Evolutionary conservation across 371 early-diverging fungal genomes (phyloP), one percentile per base, ranked within the genome.

Genomic region (Parasitella parasitica): DNA sequence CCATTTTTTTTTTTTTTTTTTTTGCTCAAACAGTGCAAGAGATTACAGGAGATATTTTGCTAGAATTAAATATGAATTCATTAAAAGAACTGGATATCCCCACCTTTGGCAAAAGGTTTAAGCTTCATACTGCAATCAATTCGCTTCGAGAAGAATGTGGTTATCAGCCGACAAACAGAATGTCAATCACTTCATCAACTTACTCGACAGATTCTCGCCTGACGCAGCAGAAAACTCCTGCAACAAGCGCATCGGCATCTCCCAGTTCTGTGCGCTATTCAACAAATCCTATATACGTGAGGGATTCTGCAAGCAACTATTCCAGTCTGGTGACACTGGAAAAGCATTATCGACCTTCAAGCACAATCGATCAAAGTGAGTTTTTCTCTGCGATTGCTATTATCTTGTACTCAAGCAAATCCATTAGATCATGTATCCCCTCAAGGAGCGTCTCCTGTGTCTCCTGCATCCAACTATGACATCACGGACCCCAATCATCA

Each of bases 31-130:
- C 36, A 86, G 87, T 80, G 1, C 85, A 88, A 64, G 91, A 90
- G 48, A 89, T 90, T 37, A 87, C 84, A 26, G 91, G 91, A 50
- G 89, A 89, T 32, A 77, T 87, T 12, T 69, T 90, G 13, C 36
- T 89, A 16, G 85, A 83, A 48, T 59, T 90, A 28, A 80, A 84
- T 48, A 74, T 88, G 55, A 79, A 83, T 41, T 78, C 86, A 9
- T 67, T 90, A 24, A 90, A 90, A 64, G 91, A 90, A 57, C 66
- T 90, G 12, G 83, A 87, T 27, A 85, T 90, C 32, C 63, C 67
- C 22, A 83, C 89, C 1, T 89, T 86, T 66, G 91, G 91, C 8
- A 86, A 87, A 61, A 80, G 91, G 0, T 86, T 85, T 65, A 85
- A 86, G 54, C 71, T 90, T 35, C 85, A 85, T 77, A 82, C 75